Conservation (phyloP, 345 rosid genomes). For the Lepidium africanum region DNA sequence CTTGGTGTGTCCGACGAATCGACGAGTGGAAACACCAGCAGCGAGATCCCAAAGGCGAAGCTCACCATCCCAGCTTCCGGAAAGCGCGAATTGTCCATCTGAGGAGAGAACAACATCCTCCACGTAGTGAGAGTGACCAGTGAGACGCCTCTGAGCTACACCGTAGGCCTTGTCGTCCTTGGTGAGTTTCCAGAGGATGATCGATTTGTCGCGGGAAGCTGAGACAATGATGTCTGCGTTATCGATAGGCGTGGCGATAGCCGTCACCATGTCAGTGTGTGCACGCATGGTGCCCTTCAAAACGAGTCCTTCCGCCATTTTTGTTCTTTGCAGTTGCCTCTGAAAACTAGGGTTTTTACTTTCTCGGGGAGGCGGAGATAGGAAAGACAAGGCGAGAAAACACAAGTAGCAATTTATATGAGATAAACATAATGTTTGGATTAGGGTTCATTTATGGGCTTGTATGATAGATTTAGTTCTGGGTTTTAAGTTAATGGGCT, state of each 20-base stretch:
- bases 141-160: constrained; percentile 78
- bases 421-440: not conserved
- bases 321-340: not conserved
- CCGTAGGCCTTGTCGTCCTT: constrained; percentile 87
- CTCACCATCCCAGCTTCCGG: constrained; percentile 98
- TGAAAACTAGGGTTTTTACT: constrained; percentile 22
- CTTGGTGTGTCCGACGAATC: constrained; percentile 94
- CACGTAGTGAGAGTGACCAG: constrained; percentile 93
- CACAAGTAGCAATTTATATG: constrained; percentile 1
- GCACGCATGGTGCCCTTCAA: constrained; percentile 90
- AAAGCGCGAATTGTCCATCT: constrained; percentile 93
- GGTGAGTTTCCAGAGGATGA: constrained; percentile 81
- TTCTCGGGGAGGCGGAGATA: constrained; percentile 22
- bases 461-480: not conserved
- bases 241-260: constrained; percentile 87
- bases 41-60: constrained; percentile 95
- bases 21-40: constrained; percentile 66
- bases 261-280: constrained; percentile 94
- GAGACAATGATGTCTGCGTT: constrained; percentile 88
- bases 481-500: not conserved
- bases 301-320: constrained; percentile 65
- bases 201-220: constrained; percentile 93
- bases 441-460: constrained; percentile 28
- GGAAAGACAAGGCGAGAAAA: not conserved
- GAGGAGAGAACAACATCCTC: constrained; percentile 96